Base-by-base conservation (phyloP, 2,329 filamentous ascomycete genomes). In the Fusarium mexicanum region DNA sequence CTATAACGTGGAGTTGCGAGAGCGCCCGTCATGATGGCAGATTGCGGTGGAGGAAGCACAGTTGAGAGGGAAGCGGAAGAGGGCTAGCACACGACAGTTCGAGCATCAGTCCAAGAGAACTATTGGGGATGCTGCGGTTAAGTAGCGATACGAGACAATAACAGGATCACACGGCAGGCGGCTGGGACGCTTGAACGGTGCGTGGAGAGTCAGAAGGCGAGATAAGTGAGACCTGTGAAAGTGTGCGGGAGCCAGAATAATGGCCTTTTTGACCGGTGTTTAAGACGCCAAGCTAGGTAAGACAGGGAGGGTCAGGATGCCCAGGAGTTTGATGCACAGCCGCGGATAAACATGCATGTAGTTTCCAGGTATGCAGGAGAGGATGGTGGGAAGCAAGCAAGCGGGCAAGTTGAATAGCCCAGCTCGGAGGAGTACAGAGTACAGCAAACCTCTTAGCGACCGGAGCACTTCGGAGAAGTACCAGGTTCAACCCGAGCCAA, bases 1-100 rank as follows among this genome's bases (percentile, higher is more conserved):
- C 79, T 81, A 65, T 83, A 84, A 51, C 82, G 81, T 63, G 81
- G 77, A 29, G 79, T 76, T 58, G 76, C 74, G 60, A 80, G 66
- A 29, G 77, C 72, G 47, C 73, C 81, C 38, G 79, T 81, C 81
- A 82, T 82, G 67, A 76, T 78, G 78, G 61, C 35, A 61, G 62
- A 68, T 73, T 50, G 59, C 48, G 61, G 61, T 43, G 59, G 35
- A 61, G 55, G 46, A 57, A 65, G 50, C 51, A 76, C 57, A 59
- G 67, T 65, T 69, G 60, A 63, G 61, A 76, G 61, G 43, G 59
- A 72, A 69, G 50, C 29, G 66, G 71, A 67, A 73, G 64, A 77
- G 67, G 67, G 61, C 67, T 58, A 73, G 69, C 58, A 64, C 58
- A 75, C 62, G 69, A 60, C 73, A 73, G 61, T 59, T 72, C 43